phyloP scores from a whole-genome alignment of 768 basidiomycete genomes.

The Suillus decipiens region DNA sequence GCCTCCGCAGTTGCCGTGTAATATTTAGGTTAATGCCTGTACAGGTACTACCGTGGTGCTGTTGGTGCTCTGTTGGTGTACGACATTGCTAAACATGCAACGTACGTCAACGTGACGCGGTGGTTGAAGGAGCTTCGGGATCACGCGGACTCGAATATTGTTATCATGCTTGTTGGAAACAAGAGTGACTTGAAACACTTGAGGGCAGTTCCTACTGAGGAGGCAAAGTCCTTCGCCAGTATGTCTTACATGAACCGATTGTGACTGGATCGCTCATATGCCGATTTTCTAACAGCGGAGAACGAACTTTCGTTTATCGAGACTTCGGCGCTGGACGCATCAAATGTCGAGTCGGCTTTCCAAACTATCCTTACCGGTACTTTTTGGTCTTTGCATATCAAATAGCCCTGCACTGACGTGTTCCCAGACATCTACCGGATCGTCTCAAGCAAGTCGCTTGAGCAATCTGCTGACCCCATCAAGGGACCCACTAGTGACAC shows the following conservation, averaged over 20 bases:
- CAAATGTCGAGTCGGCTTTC: slow-evolving; percentile 97
- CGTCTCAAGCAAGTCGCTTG: slow-evolving; percentile 93
- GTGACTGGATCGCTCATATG: not conserved
- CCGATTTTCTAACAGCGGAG: slow-evolving; percentile 58
- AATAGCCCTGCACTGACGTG: not conserved
- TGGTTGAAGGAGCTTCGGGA: slow-evolving; percentile 98
- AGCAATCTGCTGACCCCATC: slow-evolving; percentile 77
- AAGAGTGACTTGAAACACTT: slow-evolving; percentile 99
- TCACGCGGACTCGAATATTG: slow-evolving; percentile 91
- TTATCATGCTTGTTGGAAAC: slow-evolving; percentile 96
- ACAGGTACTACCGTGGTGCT: slow-evolving; percentile 95
- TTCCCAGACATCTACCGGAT: slow-evolving; percentile 92
- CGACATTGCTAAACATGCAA: slow-evolving; percentile 92
- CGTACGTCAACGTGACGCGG: slow-evolving; percentile 90
- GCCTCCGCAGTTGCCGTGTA: slow-evolving; percentile 4
- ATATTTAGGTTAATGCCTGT: slow-evolving; percentile 3
- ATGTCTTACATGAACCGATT: slow-evolving; percentile 34
- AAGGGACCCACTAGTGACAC: slow-evolving; percentile 80
- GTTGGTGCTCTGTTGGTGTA: slow-evolving; percentile 92
- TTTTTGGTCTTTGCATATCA: slow-evolving; percentile 19
- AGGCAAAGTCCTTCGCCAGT: slow-evolving; percentile 92
- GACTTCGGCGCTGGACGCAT: slow-evolving; percentile 99
- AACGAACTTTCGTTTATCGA: slow-evolving; percentile 95
- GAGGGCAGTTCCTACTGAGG: slow-evolving; percentile 94
- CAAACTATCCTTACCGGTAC: slow-evolving; percentile 91